Base-by-base conservation (phyloP, 1,284 basidiomycete species). In the Ceratobasidium sp. region DNA sequence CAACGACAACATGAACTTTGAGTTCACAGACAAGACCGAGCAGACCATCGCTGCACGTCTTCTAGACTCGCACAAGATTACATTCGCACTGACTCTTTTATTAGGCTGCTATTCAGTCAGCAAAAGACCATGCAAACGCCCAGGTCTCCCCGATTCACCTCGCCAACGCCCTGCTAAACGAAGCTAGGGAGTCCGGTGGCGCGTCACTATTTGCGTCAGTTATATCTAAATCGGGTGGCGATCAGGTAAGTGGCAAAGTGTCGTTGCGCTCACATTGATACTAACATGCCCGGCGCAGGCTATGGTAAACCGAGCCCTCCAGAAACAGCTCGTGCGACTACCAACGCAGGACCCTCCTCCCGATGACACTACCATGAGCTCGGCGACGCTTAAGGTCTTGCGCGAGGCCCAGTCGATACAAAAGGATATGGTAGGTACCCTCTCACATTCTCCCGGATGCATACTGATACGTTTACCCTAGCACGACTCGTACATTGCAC, bases 281-380 rank as follows among this genome's bases (percentile, higher is more conserved):
- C 52, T 20, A 12, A 68, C 18, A 23, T 50, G 1, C 35, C 46
- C 33, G 44, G 70, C 27, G 16, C 80, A 94, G 93, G 82, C 84
- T 0, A 77, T 85, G 52, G 86, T 94, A 30, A 90, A 90, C 80
- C 89, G 93, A 64, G 87, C 86, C 27, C 81, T 94, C 1, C 92
- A 94, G 80, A 93, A 91, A 81, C 83, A 89, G 76, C 89, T 95
- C 75, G 91, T 93, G 78, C 90, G 93, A 71, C 86, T 97, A 6
- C 96, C 96, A 2, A 88, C 92, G 6, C 95, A 97, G 85, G 91
- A 90, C 50, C 96, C 96, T 41, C 88, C 95, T 20, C 96, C 96
- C 0, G 92, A 95, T 71, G 94, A 96, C 57, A 89, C 91, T 12
- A 87, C 90, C 1, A 84, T 96, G 64, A 91, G 92, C 54, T 85